phyloP scores from a whole-genome alignment of 345 rosid genomes.

The Arabis hirsuta region DNA sequence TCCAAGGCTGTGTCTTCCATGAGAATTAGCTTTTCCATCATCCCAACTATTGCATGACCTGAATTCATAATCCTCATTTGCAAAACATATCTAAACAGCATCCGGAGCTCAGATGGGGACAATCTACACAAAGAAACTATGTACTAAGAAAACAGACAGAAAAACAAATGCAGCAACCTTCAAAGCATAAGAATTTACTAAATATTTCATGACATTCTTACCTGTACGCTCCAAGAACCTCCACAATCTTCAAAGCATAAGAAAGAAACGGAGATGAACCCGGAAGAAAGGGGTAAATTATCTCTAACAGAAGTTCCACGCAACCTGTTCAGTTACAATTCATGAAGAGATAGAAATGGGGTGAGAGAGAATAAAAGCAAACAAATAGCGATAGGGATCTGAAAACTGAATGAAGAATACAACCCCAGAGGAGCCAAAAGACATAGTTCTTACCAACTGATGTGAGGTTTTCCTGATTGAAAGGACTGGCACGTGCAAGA shows the following conservation, averaged over 20 bases:
- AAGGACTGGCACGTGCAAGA: slow-evolving; percentile 89
- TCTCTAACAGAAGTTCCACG: slow-evolving; percentile 92
- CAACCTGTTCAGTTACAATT: slow-evolving; percentile 62
- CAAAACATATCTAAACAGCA: slow-evolving; percentile 79
- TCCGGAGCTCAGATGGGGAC: slow-evolving; percentile 89
- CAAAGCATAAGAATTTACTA: slow-evolving; percentile 16
- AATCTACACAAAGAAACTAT: slow-evolving; percentile 64
- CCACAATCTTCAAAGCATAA: slow-evolving; percentile 90
- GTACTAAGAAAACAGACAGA: slow-evolving; percentile 33
- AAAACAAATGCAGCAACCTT: slow-evolving; percentile 23
- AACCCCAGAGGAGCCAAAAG: slow-evolving; percentile 20
- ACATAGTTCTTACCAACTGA: slow-evolving; percentile 74
- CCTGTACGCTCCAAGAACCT: slow-evolving; percentile 97
- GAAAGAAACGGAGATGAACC: slow-evolving; percentile 86
- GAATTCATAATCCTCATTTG: slow-evolving; percentile 85
- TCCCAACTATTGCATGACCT: slow-evolving; percentile 78
- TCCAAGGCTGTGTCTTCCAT: slow-evolving; percentile 83
- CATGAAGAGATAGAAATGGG: slow-evolving; percentile 28
- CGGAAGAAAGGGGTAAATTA: slow-evolving; percentile 79
- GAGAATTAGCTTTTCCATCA: slow-evolving; percentile 91
- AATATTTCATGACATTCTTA: slow-evolving; percentile 37
- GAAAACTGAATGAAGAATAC: slow-evolving; percentile 30
- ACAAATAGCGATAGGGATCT: slow-evolving; percentile 21
- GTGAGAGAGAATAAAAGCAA: slow-evolving; percentile 43
- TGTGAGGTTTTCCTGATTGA: slow-evolving; percentile 94